phyloP scores from a whole-genome alignment of 2,329 filamentous ascomycete species.

The Aspergillus proliferans region DNA sequence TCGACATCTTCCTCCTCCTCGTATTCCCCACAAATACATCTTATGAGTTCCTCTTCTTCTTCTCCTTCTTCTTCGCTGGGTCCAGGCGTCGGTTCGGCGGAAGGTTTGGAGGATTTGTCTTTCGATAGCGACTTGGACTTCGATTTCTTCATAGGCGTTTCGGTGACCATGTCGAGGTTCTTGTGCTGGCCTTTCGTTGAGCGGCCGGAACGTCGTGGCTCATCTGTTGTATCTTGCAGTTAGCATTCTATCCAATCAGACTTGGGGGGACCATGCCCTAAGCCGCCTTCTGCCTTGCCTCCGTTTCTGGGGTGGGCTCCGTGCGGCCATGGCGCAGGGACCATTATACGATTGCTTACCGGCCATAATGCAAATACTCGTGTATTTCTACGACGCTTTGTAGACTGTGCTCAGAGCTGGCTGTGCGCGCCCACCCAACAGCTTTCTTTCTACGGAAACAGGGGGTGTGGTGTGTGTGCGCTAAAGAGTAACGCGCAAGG shows the following conservation, averaged over 20 bases:
- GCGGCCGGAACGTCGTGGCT: constrained; percentile 88
- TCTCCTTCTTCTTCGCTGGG: constrained; percentile 56
- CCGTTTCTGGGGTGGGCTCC: neutral
- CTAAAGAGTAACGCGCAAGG: constrained; percentile 36
- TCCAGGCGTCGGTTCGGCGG: constrained; percentile 40
- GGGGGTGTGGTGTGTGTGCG: constrained; percentile 12
- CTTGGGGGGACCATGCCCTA: neutral
- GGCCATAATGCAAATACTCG: constrained; percentile 46
- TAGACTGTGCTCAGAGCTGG: constrained; percentile 12
- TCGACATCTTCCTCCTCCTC: constrained; percentile 79
- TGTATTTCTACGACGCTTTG: constrained; percentile 33
- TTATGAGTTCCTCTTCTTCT: constrained; percentile 69
- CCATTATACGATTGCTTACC: constrained; percentile 50
- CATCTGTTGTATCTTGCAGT: constrained; percentile 52
- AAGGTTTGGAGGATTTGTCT: constrained; percentile 41
- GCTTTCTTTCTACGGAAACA: constrained; percentile 37
- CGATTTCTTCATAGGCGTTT: constrained; percentile 45
- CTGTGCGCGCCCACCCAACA: constrained; percentile 21
- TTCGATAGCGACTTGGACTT: constrained; percentile 44
- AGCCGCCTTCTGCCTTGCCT: constrained; percentile 1
- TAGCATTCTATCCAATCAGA: constrained; percentile 20
- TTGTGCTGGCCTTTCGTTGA: constrained; percentile 98
- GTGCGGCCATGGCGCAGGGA: constrained; percentile 5
- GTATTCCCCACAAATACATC: constrained; percentile 86
- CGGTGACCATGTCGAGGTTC: constrained; percentile 66